phyloP scores from a whole-genome alignment of 352 stramenopile genomes.

The Plasmopara muralis region DNA sequence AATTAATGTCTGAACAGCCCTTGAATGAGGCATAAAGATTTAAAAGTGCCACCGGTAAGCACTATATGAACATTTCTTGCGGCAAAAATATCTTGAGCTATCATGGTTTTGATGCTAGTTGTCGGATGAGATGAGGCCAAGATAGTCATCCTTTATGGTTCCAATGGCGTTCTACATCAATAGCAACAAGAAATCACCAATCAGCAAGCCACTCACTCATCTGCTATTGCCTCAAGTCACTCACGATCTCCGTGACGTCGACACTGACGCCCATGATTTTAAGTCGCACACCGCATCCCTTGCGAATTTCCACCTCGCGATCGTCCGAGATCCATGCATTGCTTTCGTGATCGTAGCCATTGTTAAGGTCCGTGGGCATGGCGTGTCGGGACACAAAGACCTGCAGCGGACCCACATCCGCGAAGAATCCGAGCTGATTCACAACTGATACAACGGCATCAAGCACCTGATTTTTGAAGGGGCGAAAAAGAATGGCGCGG shows the following conservation, averaged over 20 bases:
- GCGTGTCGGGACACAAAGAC: slow-evolving; percentile 96
- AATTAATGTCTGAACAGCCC: slow-evolving; percentile 1
- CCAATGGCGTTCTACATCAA: slow-evolving; percentile 89
- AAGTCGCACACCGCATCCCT: slow-evolving; percentile 92
- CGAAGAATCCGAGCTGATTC: slow-evolving; percentile 96
- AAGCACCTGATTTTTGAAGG: slow-evolving; percentile 97
- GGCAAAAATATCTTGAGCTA: slow-evolving; percentile 1
- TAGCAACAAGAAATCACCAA: slow-evolving; percentile 6
- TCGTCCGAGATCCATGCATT: slow-evolving; percentile 97
- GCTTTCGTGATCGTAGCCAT: slow-evolving; percentile 94
- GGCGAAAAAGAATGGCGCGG: slow-evolving; percentile 92
- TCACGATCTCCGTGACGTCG: slow-evolving; percentile 92
- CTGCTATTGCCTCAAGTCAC: slow-evolving; percentile 1
- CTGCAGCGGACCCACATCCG: slow-evolving; percentile 92
- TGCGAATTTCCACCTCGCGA: slow-evolving; percentile 95
- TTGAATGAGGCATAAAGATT: background rate
- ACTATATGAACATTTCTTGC: background rate
- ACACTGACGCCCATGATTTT: slow-evolving; percentile 97
- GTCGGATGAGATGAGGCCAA: slow-evolving; percentile 92
- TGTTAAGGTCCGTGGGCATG: slow-evolving; percentile 92
- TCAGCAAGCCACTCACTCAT: slow-evolving; percentile 2
- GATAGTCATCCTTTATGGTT: slow-evolving; percentile 98
- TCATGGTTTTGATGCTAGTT: slow-evolving; percentile 32
- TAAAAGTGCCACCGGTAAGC: too few relatives aligned
- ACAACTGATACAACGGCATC: slow-evolving; percentile 96